Percentiles rank a stretch among this genome's conserved stretches.
phyloP scores from a whole-genome alignment of 257 asterid species.

The Solanum gandarillasii region DNA sequence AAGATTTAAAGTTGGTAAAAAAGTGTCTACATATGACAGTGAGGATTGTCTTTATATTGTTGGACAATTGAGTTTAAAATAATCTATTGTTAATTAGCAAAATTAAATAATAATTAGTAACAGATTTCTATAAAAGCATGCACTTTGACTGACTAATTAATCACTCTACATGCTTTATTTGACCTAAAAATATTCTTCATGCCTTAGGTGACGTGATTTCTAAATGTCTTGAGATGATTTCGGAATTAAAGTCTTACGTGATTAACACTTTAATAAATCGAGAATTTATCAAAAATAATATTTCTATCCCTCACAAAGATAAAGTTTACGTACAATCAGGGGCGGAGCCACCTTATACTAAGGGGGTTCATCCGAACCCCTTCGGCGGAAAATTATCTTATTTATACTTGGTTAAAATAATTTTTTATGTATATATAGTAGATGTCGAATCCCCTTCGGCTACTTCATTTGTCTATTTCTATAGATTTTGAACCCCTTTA shows the following conservation, averaged over 20 bases:
- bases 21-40: slow-evolving; percentile 13
- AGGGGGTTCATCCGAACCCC: no score
- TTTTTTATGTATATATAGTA: no score
- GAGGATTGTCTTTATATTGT: slow-evolving; percentile 24
- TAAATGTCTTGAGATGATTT: neutral
- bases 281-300: no score
- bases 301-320: no score
- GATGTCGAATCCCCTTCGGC: no score
- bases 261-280: no score
- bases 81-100: neutral
- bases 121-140: neutral
- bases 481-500: no score
- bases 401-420: no score
- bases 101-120: neutral
- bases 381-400: no score
- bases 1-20: slow-evolving; percentile 4
- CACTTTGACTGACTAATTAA: neutral
- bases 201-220: neutral
- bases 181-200: neutral
- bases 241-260: no score
- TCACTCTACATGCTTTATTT: neutral
- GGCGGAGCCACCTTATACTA: no score
- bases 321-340: neutral
- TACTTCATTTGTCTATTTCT: no score
- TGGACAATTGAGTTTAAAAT: slow-evolving; percentile 8